Percentiles rank a stretch among this genome's conserved stretches.
Evolutionary conservation across 1,139 yeast genomes (phyloP).

Genomic region (Hanseniaspora uvarum): DNA sequence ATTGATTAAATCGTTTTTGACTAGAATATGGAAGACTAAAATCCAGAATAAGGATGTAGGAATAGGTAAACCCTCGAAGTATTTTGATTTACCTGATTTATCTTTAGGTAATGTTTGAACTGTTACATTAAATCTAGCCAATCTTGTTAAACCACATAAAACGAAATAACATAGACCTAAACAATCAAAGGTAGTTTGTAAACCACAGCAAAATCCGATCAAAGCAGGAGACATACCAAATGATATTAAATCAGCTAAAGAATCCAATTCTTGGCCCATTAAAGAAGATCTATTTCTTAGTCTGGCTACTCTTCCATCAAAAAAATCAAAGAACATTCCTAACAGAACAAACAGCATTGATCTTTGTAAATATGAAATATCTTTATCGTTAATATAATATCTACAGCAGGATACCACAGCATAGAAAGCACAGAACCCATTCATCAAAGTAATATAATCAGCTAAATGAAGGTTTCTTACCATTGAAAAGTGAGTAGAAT

Average conservation of each 20-base stretch:
- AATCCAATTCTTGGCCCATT: slow-evolving; percentile 96
- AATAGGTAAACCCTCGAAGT: slow-evolving; percentile 90
- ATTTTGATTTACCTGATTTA: slow-evolving; percentile 63
- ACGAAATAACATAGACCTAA: slow-evolving; percentile 73
- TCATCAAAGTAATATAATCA: slow-evolving; percentile 83
- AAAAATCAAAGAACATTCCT: slow-evolving; percentile 88
- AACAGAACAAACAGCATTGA: slow-evolving; percentile 80
- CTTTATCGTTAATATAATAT: slow-evolving; percentile 51
- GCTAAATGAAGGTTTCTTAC: slow-evolving; percentile 83
- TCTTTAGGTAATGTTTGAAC: slow-evolving; percentile 90
- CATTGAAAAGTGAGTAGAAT: slow-evolving; percentile 67
- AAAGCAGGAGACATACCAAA: slow-evolving; percentile 92
- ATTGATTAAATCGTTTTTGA: slow-evolving; percentile 39
- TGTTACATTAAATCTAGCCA: slow-evolving; percentile 91
- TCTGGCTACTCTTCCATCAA: slow-evolving; percentile 95
- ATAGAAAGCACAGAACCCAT: slow-evolving; percentile 84
- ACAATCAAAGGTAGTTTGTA: slow-evolving; percentile 73
- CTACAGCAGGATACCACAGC: slow-evolving; percentile 78
- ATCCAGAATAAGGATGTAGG: slow-evolving; percentile 80
- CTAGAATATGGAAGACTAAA: slow-evolving; percentile 55
- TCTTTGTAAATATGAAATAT: slow-evolving; percentile 61
- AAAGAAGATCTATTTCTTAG: slow-evolving; percentile 82
- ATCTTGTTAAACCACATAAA: slow-evolving; percentile 81
- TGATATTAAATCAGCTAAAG: slow-evolving; percentile 85
- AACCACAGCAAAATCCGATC: slow-evolving; percentile 83